These are phyloP conservation scores for Chlorella sp. DNA, from an alignment of 139 green algal genomes.

Conservation along the genomic window DNA sequence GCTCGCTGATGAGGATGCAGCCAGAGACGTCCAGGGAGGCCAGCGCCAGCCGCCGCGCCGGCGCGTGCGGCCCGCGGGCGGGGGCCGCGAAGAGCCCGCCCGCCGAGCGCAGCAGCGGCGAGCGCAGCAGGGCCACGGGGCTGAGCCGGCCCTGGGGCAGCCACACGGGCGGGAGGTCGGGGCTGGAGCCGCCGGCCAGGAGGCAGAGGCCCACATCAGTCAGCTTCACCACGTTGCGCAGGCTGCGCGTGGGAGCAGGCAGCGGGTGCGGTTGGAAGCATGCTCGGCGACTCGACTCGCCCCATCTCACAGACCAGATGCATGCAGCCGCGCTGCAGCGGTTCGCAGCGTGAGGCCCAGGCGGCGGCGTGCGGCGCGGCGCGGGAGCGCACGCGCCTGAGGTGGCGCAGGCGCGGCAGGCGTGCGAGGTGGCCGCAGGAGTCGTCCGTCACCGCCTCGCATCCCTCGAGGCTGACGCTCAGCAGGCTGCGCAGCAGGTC, in stretches of 20 bases:
- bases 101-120: neutral
- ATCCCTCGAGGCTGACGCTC: slow-evolving; percentile 23
- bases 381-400: neutral
- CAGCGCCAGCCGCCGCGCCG: slow-evolving; percentile 12
- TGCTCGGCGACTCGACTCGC: too few relatives aligned
- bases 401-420: slow-evolving; percentile 25
- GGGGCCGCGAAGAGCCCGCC: neutral
- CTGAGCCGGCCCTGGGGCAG: neutral
- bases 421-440: neutral
- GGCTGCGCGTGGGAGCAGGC: too few relatives aligned
- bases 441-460: slow-evolving; percentile 36
- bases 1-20: slow-evolving; percentile 40
- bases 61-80: neutral
- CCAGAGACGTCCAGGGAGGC: slow-evolving; percentile 32
- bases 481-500: slow-evolving; percentile 6
- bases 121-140: slow-evolving; percentile 18
- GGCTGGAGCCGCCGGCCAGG: slow-evolving; percentile 7
- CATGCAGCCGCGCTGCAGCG: too few relatives aligned
- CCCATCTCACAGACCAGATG: too few relatives aligned
- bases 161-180: slow-evolving; percentile 10
- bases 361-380: too few relatives aligned
- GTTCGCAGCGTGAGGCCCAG: too few relatives aligned
- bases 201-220: slow-evolving; percentile 29
- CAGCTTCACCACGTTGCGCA: slow-evolving; percentile 42
- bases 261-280: too few relatives aligned